Conservation (phyloP, 306 rosid species). For the Rubus parviflorus region DNA sequence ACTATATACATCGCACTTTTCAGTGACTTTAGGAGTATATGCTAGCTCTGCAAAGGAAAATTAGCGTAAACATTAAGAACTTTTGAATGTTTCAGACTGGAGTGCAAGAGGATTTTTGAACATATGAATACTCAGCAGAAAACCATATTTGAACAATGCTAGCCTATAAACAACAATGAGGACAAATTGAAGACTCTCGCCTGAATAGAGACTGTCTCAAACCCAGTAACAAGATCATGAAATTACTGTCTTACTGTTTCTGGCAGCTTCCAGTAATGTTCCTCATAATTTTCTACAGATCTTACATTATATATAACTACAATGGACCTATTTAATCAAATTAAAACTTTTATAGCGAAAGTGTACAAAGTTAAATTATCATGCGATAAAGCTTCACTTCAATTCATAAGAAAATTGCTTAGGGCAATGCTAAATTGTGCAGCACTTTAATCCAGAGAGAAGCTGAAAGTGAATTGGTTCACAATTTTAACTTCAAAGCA, state of each 20-base stretch:
- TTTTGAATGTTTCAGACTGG: background rate
- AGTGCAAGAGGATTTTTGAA: background rate
- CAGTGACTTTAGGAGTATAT: constrained; percentile 66
- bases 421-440: background rate
- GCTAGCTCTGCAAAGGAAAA: constrained; percentile 70
- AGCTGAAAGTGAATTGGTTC: background rate
- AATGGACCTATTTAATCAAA: background rate
- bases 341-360: background rate
- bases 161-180: background rate
- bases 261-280: background rate
- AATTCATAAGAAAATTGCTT: background rate
- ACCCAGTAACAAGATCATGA: background rate
- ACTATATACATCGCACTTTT: constrained; percentile 90
- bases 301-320: background rate
- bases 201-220: background rate
- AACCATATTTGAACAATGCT: background rate
- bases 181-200: background rate
- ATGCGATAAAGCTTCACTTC: background rate
- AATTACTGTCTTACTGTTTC: background rate
- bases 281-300: background rate
- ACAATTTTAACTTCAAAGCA: background rate
- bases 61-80: background rate
- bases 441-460: background rate
- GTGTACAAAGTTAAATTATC: background rate
- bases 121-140: background rate